These are phyloP conservation scores for Hymenoscyphus infarciens DNA, from an alignment of 2,329 filamentous ascomycete genomes.

Conservation along the genomic window DNA sequence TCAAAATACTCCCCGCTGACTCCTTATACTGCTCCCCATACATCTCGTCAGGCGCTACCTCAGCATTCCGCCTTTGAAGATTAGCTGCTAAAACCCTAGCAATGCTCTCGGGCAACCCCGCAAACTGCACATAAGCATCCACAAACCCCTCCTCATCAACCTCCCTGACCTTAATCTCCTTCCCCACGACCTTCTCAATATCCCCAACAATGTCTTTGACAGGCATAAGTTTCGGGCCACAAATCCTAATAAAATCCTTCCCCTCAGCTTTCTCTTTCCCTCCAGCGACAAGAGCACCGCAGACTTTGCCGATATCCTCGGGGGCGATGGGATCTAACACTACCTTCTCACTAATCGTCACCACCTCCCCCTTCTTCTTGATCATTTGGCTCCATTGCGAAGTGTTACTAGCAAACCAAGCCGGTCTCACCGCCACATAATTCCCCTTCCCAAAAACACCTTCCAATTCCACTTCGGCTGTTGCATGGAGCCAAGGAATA, in stretches of 20 bases:
- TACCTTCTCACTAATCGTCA: neutral
- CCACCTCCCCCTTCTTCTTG: neutral
- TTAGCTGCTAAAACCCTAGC: neutral
- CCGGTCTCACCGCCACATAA: neutral
- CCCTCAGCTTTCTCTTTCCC: no score
- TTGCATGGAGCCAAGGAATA: neutral
- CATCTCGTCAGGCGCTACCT: neutral
- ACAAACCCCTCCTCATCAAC: neutral
- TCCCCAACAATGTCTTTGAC: neutral
- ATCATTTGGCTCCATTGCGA: neutral
- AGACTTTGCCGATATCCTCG: neutral
- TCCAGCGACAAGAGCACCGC: neutral
- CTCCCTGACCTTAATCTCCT: slow-evolving; percentile 4
- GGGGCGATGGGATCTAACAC: neutral
- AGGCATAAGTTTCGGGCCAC: neutral
- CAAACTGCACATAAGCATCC: no score
- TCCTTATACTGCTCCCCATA: neutral
- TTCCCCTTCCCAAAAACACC: neutral
- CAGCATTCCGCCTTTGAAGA: neutral
- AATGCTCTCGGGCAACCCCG: neutral
- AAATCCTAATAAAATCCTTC: neutral
- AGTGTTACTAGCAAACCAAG: neutral
- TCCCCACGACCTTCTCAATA: neutral
- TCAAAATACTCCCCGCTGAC: no score
- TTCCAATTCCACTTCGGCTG: neutral